A percentile compares a stretch with the other conserved stretches of the same genome.
Conservation (phyloP, 257 asterid genomes). For the Eustoma russellianum region DNA sequence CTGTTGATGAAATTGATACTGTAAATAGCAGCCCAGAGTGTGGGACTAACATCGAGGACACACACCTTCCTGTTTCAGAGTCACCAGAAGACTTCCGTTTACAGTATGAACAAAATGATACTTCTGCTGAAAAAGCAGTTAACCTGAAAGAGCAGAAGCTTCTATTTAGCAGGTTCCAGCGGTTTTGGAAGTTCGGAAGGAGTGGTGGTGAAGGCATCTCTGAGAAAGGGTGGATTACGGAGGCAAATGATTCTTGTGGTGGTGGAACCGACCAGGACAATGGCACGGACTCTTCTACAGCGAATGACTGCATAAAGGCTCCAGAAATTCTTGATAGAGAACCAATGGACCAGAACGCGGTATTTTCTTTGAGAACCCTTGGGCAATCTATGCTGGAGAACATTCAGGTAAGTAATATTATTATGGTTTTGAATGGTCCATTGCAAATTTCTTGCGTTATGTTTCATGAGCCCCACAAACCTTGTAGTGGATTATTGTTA, state of each 20-base stretch:
- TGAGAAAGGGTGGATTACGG: slow-evolving; percentile 19
- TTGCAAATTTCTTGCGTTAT: too few species aligned
- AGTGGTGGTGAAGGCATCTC: slow-evolving; percentile 24
- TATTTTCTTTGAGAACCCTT: slow-evolving; percentile 25
- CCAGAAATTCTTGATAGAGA: slow-evolving; percentile 26
- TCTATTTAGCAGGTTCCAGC: slow-evolving; percentile 24
- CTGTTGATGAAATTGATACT: slow-evolving; percentile 28
- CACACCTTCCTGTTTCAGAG: slow-evolving; percentile 32
- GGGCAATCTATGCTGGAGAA: slow-evolving; percentile 42
- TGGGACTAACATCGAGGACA: slow-evolving; percentile 21
- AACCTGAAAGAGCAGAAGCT: slow-evolving; percentile 25
- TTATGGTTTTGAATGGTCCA: too few species aligned
- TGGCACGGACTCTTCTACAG: slow-evolving; percentile 5
- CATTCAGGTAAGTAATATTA: slow-evolving; percentile 26
- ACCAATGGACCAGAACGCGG: slow-evolving; percentile 28
- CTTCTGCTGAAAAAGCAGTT: slow-evolving; percentile 8
- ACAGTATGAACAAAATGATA: slow-evolving; percentile 23
- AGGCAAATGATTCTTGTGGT: slow-evolving; percentile 13
- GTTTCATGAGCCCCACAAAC: too few species aligned
- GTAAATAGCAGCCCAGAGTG: slow-evolving; percentile 15
- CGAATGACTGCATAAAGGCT: slow-evolving; percentile 5
- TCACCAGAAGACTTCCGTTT: slow-evolving; percentile 20
- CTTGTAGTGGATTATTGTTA: too few species aligned
- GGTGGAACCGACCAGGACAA: slow-evolving; percentile 10
- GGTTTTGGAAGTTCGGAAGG: slow-evolving; percentile 40